Evolutionary conservation across 2,329 filamentous ascomycete species (phyloP).

Genomic region (Neonectria coccinea): DNA sequence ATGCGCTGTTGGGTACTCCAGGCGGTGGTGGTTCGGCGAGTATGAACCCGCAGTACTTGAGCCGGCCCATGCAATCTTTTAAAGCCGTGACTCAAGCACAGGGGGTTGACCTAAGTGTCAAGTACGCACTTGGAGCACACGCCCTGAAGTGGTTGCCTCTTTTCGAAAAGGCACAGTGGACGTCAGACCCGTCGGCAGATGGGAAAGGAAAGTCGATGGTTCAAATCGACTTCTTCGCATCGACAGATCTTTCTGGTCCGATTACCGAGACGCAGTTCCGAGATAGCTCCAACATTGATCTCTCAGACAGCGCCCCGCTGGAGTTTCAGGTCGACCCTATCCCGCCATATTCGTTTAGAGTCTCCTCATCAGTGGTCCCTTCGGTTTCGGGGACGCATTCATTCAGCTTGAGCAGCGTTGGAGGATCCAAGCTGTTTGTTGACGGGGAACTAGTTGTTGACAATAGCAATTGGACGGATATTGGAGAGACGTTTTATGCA

Average conservation of each 20-base stretch:
- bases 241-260: slow-evolving; percentile 9
- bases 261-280: slow-evolving; percentile 20
- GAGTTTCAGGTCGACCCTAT: slow-evolving; percentile 12
- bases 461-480: slow-evolving; percentile 15
- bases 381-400: slow-evolving; percentile 2
- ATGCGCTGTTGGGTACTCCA: slow-evolving; percentile 17
- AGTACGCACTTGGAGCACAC: slow-evolving; percentile 13
- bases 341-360: slow-evolving; percentile 16
- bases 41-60: slow-evolving; percentile 28
- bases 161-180: slow-evolving; percentile 10
- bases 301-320: slow-evolving; percentile 18
- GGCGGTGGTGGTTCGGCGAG: slow-evolving; percentile 24
- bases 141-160: slow-evolving; percentile 22
- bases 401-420: slow-evolving; percentile 22
- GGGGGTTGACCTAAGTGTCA: slow-evolving; percentile 4
- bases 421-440: slow-evolving; percentile 8
- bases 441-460: slow-evolving; percentile 23
- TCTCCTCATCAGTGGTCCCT: slow-evolving; percentile 10
- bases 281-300: slow-evolving; percentile 12
- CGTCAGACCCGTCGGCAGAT: background rate
- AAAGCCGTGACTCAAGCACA: slow-evolving; percentile 1
- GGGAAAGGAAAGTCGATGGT: background rate
- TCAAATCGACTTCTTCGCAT: slow-evolving; percentile 16
- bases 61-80: slow-evolving; percentile 22
- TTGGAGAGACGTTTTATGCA: slow-evolving; percentile 21